phyloP scores from a whole-genome alignment of 331 rosid genomes.

The Telfairia occidentalis region DNA sequence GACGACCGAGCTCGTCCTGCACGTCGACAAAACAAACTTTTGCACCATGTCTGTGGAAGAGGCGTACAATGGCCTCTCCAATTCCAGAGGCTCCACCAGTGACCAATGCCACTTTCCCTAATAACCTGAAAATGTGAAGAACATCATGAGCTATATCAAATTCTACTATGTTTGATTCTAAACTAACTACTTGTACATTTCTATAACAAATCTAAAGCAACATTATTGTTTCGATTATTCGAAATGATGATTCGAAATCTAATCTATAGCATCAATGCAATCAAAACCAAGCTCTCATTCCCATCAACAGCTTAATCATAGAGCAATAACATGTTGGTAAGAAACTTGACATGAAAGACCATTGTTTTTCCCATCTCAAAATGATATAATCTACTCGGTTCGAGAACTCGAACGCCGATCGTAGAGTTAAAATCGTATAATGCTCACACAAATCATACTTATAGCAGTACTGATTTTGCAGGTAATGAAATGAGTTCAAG shows the following conservation, averaged over 20 bases:
- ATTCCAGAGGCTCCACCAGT: slow-evolving; percentile 91
- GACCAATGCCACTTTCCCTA: slow-evolving; percentile 81
- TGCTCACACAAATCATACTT: not conserved
- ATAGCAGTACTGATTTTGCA: not conserved
- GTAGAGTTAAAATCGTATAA: not conserved
- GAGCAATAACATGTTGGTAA: not conserved
- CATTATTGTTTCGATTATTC: too few relatives aligned
- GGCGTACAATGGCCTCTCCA: slow-evolving; percentile 68
- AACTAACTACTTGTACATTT: not conserved
- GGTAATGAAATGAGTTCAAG: not conserved
- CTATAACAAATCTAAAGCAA: not conserved
- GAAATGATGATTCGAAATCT: too few relatives aligned
- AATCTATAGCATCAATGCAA: not conserved
- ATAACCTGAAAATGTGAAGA: slow-evolving; percentile 29
- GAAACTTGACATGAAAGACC: not conserved
- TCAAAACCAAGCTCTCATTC: not conserved
- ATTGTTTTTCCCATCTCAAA: not conserved
- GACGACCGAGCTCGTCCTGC: slow-evolving; percentile 55
- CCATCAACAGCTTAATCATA: not conserved
- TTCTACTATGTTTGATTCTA: not conserved
- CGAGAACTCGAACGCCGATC: not conserved
- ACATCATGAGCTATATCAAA: not conserved
- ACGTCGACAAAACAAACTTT: slow-evolving; percentile 64
- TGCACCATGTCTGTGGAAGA: slow-evolving; percentile 65
- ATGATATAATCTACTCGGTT: not conserved